Percentiles rank a stretch among this genome's conserved stretches.
These are phyloP conservation scores for Aspergillus egyptiacus DNA, from an alignment of 495 filamentous ascomycete species.

Conservation along the genomic window DNA sequence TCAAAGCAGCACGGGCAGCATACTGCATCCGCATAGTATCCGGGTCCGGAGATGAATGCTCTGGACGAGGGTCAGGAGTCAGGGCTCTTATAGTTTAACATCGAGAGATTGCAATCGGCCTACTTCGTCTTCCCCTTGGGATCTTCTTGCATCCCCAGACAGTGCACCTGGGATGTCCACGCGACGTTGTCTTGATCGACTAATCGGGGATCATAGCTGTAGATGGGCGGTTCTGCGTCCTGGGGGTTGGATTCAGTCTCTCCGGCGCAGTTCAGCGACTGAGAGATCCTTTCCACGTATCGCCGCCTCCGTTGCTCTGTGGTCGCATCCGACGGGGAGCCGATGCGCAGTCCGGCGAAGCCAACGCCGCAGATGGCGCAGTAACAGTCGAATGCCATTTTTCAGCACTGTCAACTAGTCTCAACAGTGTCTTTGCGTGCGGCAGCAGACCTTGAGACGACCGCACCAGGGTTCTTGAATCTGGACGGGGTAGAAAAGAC, in stretches of 20 bases:
- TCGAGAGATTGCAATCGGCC: neutral
- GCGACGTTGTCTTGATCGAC: conserved; percentile 14
- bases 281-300: conserved; percentile 20
- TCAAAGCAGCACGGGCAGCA: neutral
- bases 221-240: conserved; percentile 14
- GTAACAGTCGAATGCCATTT: conserved; percentile 24
- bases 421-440: no score
- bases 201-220: conserved; percentile 21
- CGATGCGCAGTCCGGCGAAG: conserved; percentile 20
- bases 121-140: conserved; percentile 10
- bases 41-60: conserved; percentile 17
- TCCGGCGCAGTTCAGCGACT: conserved; percentile 10
- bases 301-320: conserved; percentile 14
- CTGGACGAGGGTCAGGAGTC: conserved; percentile 7
- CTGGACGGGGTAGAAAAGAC: no score
- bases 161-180: conserved; percentile 20
- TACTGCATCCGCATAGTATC: conserved; percentile 22
- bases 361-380: conserved; percentile 22
- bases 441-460: no score
- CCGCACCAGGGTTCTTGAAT: no score
- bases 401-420: no score
- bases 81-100: neutral
- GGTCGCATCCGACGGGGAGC: conserved; percentile 15
- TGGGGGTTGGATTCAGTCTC: neutral
- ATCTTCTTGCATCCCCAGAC: conserved; percentile 12